Evolutionary conservation across 1,284 basidiomycete genomes (phyloP), one percentile per base, ranked within the genome.

Genomic region (Baeospora myosura): DNA sequence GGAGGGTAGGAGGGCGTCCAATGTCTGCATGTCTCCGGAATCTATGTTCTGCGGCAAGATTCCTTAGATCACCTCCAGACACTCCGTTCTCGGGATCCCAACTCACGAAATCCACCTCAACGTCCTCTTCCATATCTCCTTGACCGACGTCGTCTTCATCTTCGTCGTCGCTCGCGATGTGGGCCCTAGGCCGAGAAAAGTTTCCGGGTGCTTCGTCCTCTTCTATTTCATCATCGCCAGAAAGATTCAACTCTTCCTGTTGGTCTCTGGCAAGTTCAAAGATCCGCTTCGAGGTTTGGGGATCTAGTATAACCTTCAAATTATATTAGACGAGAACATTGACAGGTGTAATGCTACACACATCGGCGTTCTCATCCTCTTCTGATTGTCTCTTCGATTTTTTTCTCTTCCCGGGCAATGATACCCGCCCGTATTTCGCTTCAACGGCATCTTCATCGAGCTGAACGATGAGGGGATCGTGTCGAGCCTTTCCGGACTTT

Each of bases 231-330:
- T 68, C 68, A 32, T 77, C 71, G 14, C 65, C 74, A 5, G 67
- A 64, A 49, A 74, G 69, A 43, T 78, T 77, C 6, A 93, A 62
- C 60, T 98, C 96, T 57, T 92, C 83, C 63, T 98, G 94, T 63
- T 98, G 96, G 53, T 89, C 85, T 54, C 81, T 76, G 8, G 95
- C 95, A 43, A 98, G 78, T 56, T 93, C 83, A 52, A 98, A 86
- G 45, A 98, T 98, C 55, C 84, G 88, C 48, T 77, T 74, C 1
- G 91, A 96, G 14, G 85, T 86, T 63, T 89, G 90, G 4, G 88
- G 78, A 59, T 94, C 90, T 47, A 95, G 67, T 7, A 82, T 81
- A 33, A 66, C 71, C 88, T 93, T 42, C n/a, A 41, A 34, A 21
- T 38, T 16, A n/a, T 18, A 14, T 22, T 30, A 22, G 17, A 42